Conservation (phyloP, 192 early-diverging fungal genomes). For the Funneliformis geosporum region DNA sequence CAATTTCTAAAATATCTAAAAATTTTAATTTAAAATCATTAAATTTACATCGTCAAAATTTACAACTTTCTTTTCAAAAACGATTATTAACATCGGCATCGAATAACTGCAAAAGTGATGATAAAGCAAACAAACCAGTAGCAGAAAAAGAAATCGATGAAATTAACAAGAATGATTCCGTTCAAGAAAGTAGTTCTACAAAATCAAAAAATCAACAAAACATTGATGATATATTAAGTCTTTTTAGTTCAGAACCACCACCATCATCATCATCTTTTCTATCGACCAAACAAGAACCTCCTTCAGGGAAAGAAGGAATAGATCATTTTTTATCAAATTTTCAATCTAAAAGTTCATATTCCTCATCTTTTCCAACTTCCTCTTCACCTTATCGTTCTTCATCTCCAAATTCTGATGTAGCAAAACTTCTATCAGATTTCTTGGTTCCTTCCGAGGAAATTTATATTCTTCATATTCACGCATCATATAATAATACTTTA, state of each 20-base stretch:
- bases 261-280: background rate
- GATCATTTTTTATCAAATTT: background rate
- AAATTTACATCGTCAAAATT: too few relatives aligned
- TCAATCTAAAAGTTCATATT: background rate
- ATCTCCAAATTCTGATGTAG: constrained; percentile 3
- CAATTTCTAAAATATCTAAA: too few relatives aligned
- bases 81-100: too few relatives aligned
- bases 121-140: background rate
- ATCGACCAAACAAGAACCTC: background rate
- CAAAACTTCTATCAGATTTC: constrained; percentile 18
- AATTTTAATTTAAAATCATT: background rate
- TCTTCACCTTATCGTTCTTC: background rate
- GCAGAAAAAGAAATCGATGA: background rate
- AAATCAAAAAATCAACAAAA: background rate
- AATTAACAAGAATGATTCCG: background rate
- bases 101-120: background rate
- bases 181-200: background rate
- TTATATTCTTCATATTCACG: constrained; percentile 57
- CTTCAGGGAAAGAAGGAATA: background rate
- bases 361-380: background rate
- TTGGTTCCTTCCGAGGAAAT: constrained; percentile 30
- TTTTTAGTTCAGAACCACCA: background rate
- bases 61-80: background rate
- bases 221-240: background rate
- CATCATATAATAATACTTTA: constrained; percentile 86